These are phyloP conservation scores for Sapria himalayana DNA, from an alignment of 345 rosid species.

Conservation along the genomic window DNA sequence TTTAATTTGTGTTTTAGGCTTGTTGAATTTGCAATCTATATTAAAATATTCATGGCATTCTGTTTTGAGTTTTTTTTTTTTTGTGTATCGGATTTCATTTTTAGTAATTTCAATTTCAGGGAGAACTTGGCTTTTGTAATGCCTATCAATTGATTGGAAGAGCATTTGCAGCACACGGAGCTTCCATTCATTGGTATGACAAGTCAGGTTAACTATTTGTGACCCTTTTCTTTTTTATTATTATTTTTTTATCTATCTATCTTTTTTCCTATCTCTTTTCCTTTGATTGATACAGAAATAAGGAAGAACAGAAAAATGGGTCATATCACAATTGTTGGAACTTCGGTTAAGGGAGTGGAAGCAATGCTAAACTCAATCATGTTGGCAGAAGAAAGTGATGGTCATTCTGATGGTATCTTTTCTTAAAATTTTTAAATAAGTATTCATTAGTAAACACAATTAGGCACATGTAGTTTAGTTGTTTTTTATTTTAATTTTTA, in stretches of 20 bases:
- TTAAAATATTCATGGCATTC: too few species aligned
- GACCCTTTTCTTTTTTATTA: neutral
- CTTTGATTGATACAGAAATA: constrained; percentile 28
- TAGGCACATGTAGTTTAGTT: too few species aligned
- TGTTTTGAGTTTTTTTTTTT: too few species aligned
- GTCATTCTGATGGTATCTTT: constrained; percentile 30
- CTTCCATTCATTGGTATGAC: constrained; percentile 88
- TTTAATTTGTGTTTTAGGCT: too few species aligned
- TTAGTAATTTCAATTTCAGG: too few species aligned
- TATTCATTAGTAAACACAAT: too few species aligned
- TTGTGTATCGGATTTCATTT: too few species aligned
- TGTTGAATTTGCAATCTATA: too few species aligned
- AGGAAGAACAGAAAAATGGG: constrained; percentile 93
- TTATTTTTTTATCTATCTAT: neutral
- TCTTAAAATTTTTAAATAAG: neutral
- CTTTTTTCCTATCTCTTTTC: neutral
- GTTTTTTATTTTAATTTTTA: too few species aligned
- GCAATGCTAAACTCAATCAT: constrained; percentile 34
- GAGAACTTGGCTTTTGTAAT: constrained; percentile 52
- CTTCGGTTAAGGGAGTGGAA: constrained; percentile 45
- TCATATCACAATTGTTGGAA: constrained; percentile 69
- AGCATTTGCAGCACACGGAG: constrained; percentile 49
- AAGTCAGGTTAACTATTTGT: constrained; percentile 55
- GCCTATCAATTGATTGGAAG: constrained; percentile 47
- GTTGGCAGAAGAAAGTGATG: constrained; percentile 18